These are phyloP conservation scores for Pterocarpus santalinus DNA, from an alignment of 306 rosid species.

Conservation along the genomic window DNA sequence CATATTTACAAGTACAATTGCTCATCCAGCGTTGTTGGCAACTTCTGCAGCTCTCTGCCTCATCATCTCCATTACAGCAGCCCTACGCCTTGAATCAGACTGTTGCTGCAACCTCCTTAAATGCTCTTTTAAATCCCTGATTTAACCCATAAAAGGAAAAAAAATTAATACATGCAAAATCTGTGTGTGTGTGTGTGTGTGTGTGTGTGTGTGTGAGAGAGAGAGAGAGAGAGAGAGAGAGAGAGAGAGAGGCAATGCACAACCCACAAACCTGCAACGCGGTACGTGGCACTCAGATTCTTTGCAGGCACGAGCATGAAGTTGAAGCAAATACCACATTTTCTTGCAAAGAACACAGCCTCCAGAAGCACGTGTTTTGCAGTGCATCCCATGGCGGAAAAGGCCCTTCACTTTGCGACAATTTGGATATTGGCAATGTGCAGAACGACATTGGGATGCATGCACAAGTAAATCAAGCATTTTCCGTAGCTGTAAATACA, in stretches of 20 bases:
- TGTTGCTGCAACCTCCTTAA: conserved; percentile 95
- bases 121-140: conserved; percentile 96
- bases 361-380: conserved; percentile 92
- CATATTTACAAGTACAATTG: conserved; percentile 53
- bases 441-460: conserved; percentile 95
- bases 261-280: conserved; percentile 86
- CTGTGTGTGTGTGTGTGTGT: too few species aligned
- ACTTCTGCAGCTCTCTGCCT: conserved; percentile 99
- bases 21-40: conserved; percentile 77
- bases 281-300: conserved; percentile 96
- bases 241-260: conserved; percentile 20
- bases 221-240: neutral
- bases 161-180: conserved; percentile 15
- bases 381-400: conserved; percentile 95
- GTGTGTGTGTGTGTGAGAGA: too few species aligned
- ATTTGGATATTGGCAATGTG: conserved; percentile 91
- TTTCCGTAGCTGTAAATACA: conserved; percentile 80
- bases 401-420: conserved; percentile 98
- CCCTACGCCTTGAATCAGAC: conserved; percentile 95
- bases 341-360: conserved; percentile 97
- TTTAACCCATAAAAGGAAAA: conserved; percentile 3
- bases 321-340: conserved; percentile 99
- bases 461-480: conserved; percentile 98
- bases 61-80: conserved; percentile 99
- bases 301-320: conserved; percentile 99